A percentile compares a stretch with the other conserved stretches of the same genome.
phyloP scores from a whole-genome alignment of 192 early-diverging fungal species.

The Gryganskiella cystojenkinii region DNA sequence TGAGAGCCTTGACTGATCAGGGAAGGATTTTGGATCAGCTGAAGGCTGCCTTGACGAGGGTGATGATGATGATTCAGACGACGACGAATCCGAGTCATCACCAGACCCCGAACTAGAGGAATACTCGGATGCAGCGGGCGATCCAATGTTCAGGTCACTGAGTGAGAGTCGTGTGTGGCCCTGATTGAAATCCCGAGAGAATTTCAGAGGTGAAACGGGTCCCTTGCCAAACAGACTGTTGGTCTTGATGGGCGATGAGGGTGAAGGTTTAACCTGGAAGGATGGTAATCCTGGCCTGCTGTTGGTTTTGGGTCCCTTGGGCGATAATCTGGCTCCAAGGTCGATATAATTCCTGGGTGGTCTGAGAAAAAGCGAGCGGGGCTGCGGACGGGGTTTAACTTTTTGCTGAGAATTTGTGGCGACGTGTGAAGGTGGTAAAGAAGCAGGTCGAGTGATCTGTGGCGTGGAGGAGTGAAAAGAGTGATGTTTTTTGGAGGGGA shows the following conservation, averaged over 20 bases:
- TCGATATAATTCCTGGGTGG: constrained; percentile 6
- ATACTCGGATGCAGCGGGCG: too few relatives aligned
- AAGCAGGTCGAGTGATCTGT: not conserved
- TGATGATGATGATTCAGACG: too few relatives aligned
- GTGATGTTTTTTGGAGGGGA: not conserved
- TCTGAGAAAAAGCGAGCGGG: constrained; percentile 4
- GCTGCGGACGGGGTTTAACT: not conserved
- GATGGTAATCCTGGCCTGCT: constrained; percentile 1
- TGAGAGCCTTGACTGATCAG: too few relatives aligned
- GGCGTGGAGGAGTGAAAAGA: not conserved
- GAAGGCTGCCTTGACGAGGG: too few relatives aligned
- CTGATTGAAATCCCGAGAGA: not conserved
- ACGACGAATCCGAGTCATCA: too few relatives aligned
- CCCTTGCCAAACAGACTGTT: not conserved
- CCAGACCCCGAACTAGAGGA: too few relatives aligned
- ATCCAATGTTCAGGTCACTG: too few relatives aligned
- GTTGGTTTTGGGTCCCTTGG: not conserved
- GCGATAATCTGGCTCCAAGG: not conserved
- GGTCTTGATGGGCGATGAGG: not conserved
- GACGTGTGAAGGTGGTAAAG: not conserved
- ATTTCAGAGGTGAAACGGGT: not conserved
- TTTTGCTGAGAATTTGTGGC: not conserved
- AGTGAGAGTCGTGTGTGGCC: too few relatives aligned
- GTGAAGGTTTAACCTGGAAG: constrained; percentile 1
- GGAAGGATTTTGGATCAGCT: too few relatives aligned